Evolutionary conservation across 1,284 basidiomycete genomes (phyloP).

Genomic region (Chondrostereum purpureum): DNA sequence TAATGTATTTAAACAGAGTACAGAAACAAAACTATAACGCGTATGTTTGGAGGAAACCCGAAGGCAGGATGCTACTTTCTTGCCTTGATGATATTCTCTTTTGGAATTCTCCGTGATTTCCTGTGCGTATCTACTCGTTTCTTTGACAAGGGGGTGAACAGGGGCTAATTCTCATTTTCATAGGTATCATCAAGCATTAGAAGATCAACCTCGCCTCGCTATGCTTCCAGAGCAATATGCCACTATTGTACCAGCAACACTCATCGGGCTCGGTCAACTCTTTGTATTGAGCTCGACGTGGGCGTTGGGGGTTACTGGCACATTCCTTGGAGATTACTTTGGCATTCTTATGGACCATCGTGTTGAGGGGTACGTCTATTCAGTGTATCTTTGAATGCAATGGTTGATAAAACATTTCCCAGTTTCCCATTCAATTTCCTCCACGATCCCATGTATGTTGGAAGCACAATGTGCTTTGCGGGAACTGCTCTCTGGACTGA

Average conservation of each 20-base stretch:
- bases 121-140: constrained; percentile 50
- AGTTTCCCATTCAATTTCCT: constrained; percentile 94
- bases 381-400: background rate
- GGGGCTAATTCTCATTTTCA: background rate
- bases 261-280: constrained; percentile 71
- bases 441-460: constrained; percentile 93
- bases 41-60: constrained; percentile 68
- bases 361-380: constrained; percentile 46
- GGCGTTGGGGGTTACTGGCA: constrained; percentile 89
- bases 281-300: constrained; percentile 88
- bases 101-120: constrained; percentile 81
- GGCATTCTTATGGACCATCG: constrained; percentile 94
- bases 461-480: constrained; percentile 82
- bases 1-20: constrained; percentile 54
- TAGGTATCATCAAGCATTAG: constrained; percentile 70
- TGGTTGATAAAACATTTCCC: background rate
- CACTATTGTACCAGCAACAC: constrained; percentile 53
- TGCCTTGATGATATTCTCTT: constrained; percentile 83
- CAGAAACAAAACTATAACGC: constrained; percentile 81
- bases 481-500: constrained; percentile 85
- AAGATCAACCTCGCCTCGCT: constrained; percentile 59
- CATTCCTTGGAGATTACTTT: constrained; percentile 96
- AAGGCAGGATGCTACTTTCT: constrained; percentile 85
- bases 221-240: constrained; percentile 54
- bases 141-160: too few relatives aligned